Evolutionary conservation across 345 rosid genomes (phyloP).

Genomic region (Boechera divaricarpa): DNA sequence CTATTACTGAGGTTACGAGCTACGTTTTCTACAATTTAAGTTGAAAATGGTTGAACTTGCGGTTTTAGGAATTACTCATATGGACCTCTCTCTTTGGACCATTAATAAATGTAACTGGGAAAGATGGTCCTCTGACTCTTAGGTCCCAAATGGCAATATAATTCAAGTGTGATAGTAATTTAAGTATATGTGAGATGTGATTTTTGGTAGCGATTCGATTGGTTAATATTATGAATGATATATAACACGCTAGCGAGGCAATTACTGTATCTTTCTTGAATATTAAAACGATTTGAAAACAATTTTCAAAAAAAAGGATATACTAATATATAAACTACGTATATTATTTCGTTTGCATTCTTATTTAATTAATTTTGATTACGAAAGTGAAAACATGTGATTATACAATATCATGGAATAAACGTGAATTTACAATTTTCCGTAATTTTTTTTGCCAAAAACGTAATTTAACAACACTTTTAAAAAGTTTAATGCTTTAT

Average conservation of each 20-base stretch:
- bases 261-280: too few relatives aligned
- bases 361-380: background rate
- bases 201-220: background rate
- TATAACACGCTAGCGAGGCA: too few relatives aligned
- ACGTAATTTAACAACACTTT: too few relatives aligned
- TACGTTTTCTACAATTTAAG: background rate
- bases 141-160: conserved; percentile 16
- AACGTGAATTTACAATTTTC: background rate
- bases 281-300: too few relatives aligned
- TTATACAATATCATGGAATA: background rate
- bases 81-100: conserved; percentile 26
- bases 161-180: background rate
- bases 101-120: conserved; percentile 7
- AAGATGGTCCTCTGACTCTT: conserved; percentile 12
- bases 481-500: too few relatives aligned
- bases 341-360: background rate
- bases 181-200: background rate
- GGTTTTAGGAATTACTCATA: background rate
- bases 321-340: background rate
- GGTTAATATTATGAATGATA: background rate
- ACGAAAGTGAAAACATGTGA: background rate
- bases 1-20: background rate
- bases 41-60: background rate
- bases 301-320: too few relatives aligned
- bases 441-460: background rate